phyloP scores from a whole-genome alignment of 2,329 filamentous ascomycete genomes.

The Penicillium sp. region DNA sequence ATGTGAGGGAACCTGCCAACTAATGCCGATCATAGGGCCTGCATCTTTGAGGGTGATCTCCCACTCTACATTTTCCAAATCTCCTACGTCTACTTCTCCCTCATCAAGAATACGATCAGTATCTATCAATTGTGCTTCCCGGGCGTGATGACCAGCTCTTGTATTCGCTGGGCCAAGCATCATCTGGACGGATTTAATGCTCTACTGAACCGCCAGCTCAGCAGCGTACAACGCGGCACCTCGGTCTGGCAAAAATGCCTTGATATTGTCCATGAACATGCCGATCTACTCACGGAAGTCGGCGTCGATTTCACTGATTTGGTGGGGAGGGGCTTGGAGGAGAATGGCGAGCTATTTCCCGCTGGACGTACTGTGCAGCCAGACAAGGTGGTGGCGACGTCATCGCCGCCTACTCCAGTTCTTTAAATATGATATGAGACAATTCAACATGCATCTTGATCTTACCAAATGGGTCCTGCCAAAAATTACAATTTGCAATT shows the following conservation, averaged over 20 bases:
- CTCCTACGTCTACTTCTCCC: slow-evolving; percentile 91
- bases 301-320: slow-evolving; percentile 86
- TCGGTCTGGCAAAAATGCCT: slow-evolving; percentile 80
- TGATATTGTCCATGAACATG: slow-evolving; percentile 75
- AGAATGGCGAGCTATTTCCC: slow-evolving; percentile 21
- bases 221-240: slow-evolving; percentile 74
- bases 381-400: slow-evolving; percentile 3
- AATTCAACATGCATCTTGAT: background rate
- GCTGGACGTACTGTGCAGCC: slow-evolving; percentile 16
- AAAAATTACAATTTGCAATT: too few relatives aligned
- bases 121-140: slow-evolving; percentile 88
- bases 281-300: slow-evolving; percentile 74
- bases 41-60: slow-evolving; percentile 91
- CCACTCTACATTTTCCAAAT: slow-evolving; percentile 92
- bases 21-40: slow-evolving; percentile 62
- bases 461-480: background rate
- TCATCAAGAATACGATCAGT: slow-evolving; percentile 88
- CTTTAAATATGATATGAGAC: background rate
- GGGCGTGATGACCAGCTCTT: slow-evolving; percentile 82
- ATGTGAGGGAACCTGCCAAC: background rate
- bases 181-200: slow-evolving; percentile 88
- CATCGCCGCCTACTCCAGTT: background rate
- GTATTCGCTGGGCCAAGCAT: slow-evolving; percentile 97
- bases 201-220: slow-evolving; percentile 78
- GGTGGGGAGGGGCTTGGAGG: slow-evolving; percentile 59